Conservation (phyloP, 1,139 yeast genomes). For the Wickerhamomyces sp. region DNA sequence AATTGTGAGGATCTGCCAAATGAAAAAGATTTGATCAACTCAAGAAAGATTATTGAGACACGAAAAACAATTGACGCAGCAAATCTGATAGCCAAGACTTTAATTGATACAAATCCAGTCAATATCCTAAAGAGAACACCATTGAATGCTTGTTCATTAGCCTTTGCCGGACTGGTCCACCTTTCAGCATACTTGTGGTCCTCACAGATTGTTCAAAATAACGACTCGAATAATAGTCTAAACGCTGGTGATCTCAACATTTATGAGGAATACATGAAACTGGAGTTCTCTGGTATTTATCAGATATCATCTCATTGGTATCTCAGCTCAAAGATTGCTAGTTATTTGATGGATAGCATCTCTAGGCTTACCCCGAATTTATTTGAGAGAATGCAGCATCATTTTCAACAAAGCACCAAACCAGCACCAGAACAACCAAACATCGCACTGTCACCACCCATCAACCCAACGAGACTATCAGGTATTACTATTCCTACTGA, state of each 20-base stretch:
- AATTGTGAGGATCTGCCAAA: slow-evolving; percentile 20
- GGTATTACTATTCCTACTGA: neutral
- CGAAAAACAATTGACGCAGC: slow-evolving; percentile 49
- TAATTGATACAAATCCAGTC: slow-evolving; percentile 42
- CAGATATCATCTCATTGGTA: slow-evolving; percentile 46
- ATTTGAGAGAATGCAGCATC: slow-evolving; percentile 21
- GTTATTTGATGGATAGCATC: slow-evolving; percentile 39
- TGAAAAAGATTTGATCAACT: slow-evolving; percentile 30
- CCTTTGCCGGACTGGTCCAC: slow-evolving; percentile 45
- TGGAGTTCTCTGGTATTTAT: slow-evolving; percentile 41
- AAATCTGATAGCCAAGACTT: slow-evolving; percentile 38
- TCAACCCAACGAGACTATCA: neutral
- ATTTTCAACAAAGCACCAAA: slow-evolving; percentile 14
- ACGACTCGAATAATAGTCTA: slow-evolving; percentile 3
- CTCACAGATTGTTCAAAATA: slow-evolving; percentile 15
- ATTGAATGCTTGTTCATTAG: slow-evolving; percentile 45
- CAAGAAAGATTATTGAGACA: slow-evolving; percentile 43
- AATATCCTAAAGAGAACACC: slow-evolving; percentile 41
- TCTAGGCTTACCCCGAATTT: slow-evolving; percentile 29
- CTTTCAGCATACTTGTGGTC: slow-evolving; percentile 46
- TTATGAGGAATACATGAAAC: slow-evolving; percentile 42
- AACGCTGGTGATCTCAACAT: slow-evolving; percentile 32
- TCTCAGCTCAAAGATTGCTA: slow-evolving; percentile 40
- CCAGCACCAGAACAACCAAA: neutral
- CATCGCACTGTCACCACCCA: neutral